Conservation (phyloP, 805 yeast species). For the Spathaspora passalidarum region DNA sequence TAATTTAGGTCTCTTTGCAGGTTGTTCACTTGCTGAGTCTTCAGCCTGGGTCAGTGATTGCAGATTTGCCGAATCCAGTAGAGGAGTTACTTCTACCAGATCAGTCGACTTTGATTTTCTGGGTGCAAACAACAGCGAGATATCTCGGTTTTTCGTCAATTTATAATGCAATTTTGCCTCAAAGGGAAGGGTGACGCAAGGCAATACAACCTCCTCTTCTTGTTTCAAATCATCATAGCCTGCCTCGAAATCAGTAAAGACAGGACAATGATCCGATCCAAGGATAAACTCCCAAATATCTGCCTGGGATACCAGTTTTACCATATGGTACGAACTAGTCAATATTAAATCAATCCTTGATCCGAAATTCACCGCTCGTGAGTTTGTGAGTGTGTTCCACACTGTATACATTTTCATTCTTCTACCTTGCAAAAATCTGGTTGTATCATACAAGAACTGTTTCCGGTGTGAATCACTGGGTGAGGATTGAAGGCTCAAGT, state of each 20-base stretch:
- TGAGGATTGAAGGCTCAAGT: constrained; percentile 3
- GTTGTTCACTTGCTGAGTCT: constrained; percentile 2
- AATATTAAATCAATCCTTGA: constrained; percentile 83
- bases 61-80: background rate
- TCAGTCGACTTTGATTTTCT: background rate
- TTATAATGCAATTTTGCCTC: constrained; percentile 54
- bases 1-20: constrained; percentile 9
- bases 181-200: constrained; percentile 32
- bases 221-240: constrained; percentile 7
- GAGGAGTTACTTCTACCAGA: background rate
- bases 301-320: constrained; percentile 31
- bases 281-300: constrained; percentile 65
- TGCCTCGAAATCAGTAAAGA: constrained; percentile 60
- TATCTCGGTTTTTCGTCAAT: constrained; percentile 29
- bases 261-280: constrained; percentile 97
- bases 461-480: background rate
- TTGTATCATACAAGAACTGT: constrained; percentile 52
- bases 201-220: background rate
- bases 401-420: constrained; percentile 75
- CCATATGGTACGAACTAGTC: constrained; percentile 32
- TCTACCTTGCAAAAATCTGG: constrained; percentile 55
- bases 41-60: background rate
- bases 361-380: constrained; percentile 81
- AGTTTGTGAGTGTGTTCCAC: constrained; percentile 80
- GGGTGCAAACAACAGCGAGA: constrained; percentile 25